These are phyloP conservation scores for Candida neerlandica DNA, from an alignment of 1,139 yeast species.

Conservation along the genomic window DNA sequence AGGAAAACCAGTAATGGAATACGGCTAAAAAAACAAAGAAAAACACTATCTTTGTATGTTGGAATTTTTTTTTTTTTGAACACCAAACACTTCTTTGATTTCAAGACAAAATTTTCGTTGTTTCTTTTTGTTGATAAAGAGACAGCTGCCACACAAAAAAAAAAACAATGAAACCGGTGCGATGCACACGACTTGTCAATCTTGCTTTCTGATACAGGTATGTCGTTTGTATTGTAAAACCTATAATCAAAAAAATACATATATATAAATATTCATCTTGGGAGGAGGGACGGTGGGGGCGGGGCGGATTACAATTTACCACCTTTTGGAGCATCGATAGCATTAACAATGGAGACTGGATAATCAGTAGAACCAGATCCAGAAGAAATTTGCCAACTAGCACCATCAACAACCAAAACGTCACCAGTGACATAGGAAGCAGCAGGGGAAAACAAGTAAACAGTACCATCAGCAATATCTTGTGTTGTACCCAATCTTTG, in stretches of 20 bases:
- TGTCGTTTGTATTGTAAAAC: too few species aligned
- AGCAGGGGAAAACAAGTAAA: constrained; percentile 80
- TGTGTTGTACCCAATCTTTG: constrained; percentile 73
- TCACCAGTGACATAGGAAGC: constrained; percentile 80
- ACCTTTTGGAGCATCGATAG: constrained; percentile 10
- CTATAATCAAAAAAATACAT: too few species aligned
- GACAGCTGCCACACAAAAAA: background rate
- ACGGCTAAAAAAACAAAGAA: background rate
- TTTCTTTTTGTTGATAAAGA: background rate
- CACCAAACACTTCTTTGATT: background rate
- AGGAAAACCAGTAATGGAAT: background rate
- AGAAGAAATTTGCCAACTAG: constrained; percentile 68
- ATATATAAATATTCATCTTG: too few species aligned
- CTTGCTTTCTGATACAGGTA: too few species aligned
- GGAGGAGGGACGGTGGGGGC: too few species aligned
- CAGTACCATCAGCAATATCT: constrained; percentile 90
- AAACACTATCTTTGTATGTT: background rate
- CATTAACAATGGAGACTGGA: constrained; percentile 32
- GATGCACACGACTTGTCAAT: background rate
- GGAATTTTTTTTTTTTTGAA: constrained; percentile 1
- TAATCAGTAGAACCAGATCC: constrained; percentile 28
- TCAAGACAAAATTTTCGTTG: background rate
- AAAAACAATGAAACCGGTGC: background rate
- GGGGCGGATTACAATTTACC: constrained; percentile 18
- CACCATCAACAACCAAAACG: constrained; percentile 86